These are phyloP conservation scores for Aspergillus sp. DNA, from an alignment of 2,329 filamentous ascomycete genomes.

Conservation along the genomic window DNA sequence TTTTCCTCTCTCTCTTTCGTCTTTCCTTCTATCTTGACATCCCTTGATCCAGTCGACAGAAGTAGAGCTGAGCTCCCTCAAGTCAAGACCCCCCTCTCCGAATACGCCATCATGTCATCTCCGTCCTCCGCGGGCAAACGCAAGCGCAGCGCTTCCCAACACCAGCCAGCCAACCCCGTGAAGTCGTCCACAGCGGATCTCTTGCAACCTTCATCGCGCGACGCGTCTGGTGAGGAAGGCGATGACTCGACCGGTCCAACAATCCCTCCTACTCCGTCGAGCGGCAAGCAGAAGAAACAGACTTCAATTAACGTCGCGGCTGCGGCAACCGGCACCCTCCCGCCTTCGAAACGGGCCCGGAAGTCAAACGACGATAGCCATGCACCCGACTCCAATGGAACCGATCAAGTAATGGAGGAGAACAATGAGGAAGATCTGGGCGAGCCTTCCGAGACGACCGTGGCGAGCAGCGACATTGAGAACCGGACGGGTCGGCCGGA, in stretches of 20 bases:
- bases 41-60: constrained; percentile 6
- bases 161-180: constrained; percentile 44
- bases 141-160: constrained; percentile 59
- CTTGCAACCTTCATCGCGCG: constrained; percentile 69
- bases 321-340: constrained; percentile 45
- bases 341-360: constrained; percentile 72
- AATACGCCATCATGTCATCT: constrained; percentile 52
- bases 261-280: constrained; percentile 14
- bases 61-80: constrained; percentile 20
- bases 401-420: constrained; percentile 25
- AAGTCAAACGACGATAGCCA: too few species aligned
- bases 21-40: neutral
- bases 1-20: constrained; percentile 3
- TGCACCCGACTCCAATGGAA: constrained; percentile 26
- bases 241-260: constrained; percentile 62
- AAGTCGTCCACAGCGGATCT: constrained; percentile 54
- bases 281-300: constrained; percentile 54
- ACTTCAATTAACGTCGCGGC: constrained; percentile 34
- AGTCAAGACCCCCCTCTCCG: too few species aligned
- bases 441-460: constrained; percentile 66
- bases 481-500: constrained; percentile 39
- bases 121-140: constrained; percentile 64
- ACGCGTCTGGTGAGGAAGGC: constrained; percentile 77
- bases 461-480: constrained; percentile 64
- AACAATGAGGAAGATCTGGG: constrained; percentile 55